These are phyloP conservation scores for Xanthoconium stramineum DNA, from an alignment of 768 basidiomycete species.

Conservation along the genomic window DNA sequence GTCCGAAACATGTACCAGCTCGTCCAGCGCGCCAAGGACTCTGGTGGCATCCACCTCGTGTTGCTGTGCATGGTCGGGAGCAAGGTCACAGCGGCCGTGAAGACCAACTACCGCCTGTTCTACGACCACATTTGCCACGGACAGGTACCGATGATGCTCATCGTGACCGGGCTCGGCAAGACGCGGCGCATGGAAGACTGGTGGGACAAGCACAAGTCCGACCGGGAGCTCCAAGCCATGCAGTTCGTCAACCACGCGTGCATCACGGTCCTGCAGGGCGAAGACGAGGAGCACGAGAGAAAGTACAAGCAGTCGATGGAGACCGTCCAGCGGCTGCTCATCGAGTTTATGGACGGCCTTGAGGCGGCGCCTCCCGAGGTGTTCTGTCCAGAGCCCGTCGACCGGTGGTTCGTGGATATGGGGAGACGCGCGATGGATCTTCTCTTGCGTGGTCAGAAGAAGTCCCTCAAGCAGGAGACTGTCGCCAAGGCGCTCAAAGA, in stretches of 20 bases:
- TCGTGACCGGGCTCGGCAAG: constrained; percentile 39
- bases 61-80: constrained; percentile 39
- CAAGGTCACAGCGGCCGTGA: constrained; percentile 29
- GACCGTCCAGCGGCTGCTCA: constrained; percentile 12
- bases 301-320: constrained; percentile 17
- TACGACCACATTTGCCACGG: constrained; percentile 34
- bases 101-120: constrained; percentile 38
- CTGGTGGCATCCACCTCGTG: constrained; percentile 39
- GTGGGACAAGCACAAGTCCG: constrained; percentile 28
- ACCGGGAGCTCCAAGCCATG: constrained; percentile 8
- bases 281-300: constrained; percentile 14
- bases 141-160: constrained; percentile 35
- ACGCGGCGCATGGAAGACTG: constrained; percentile 31
- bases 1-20: constrained; percentile 29
- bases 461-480: constrained; percentile 8
- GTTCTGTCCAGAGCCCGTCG: constrained; percentile 7
- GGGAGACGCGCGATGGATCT: constrained; percentile 16
- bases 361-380: background rate
- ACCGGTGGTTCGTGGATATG: constrained; percentile 16
- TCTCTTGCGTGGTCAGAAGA: constrained; percentile 7
- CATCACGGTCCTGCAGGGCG: constrained; percentile 26
- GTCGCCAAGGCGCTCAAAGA: constrained; percentile 13
- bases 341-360: constrained; percentile 1
- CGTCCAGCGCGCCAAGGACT: constrained; percentile 16
- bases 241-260: constrained; percentile 25